Evolutionary conservation across 169 alveolate species (phyloP).

Genomic region (Plasmodium fragile): DNA sequence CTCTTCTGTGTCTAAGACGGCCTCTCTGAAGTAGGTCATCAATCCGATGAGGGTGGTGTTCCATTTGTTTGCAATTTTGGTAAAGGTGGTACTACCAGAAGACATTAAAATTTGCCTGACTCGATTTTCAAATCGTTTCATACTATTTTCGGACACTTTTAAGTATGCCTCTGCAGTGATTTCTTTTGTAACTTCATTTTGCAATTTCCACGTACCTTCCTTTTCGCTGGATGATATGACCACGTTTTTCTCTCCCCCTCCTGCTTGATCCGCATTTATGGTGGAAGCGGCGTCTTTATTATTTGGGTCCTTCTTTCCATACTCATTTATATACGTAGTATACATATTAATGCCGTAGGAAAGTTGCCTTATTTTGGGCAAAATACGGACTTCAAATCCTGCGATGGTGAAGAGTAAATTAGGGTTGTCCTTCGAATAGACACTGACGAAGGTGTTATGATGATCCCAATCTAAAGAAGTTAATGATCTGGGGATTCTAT

Average conservation of each 20-base stretch:
- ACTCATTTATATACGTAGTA: conserved; percentile 48
- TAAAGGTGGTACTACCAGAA: conserved; percentile 99
- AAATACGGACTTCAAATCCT: conserved; percentile 98
- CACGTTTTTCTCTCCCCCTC: conserved; percentile 24
- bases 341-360: conserved; percentile 84
- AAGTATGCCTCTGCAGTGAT: conserved; percentile 98
- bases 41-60: conserved; percentile 98
- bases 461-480: conserved; percentile 97
- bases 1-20: conserved; percentile 99
- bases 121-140: conserved; percentile 97
- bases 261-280: neutral
- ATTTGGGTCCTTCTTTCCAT: neutral
- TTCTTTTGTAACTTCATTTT: conserved; percentile 98
- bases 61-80: conserved; percentile 99
- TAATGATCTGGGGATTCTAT: conserved; percentile 98
- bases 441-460: conserved; percentile 97
- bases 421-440: conserved; percentile 99
- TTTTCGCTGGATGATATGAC: conserved; percentile 69
- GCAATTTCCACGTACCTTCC: conserved; percentile 99
- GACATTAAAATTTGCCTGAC: conserved; percentile 98
- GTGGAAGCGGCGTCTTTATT: neutral
- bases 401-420: conserved; percentile 98
- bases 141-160: conserved; percentile 98
- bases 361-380: conserved; percentile 93
- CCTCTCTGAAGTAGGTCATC: conserved; percentile 99